Evolutionary conservation across 2,329 filamentous ascomycete species (phyloP), one percentile per base, ranked within the genome.

Genomic region (Aureobasidium leucospermi): DNA sequence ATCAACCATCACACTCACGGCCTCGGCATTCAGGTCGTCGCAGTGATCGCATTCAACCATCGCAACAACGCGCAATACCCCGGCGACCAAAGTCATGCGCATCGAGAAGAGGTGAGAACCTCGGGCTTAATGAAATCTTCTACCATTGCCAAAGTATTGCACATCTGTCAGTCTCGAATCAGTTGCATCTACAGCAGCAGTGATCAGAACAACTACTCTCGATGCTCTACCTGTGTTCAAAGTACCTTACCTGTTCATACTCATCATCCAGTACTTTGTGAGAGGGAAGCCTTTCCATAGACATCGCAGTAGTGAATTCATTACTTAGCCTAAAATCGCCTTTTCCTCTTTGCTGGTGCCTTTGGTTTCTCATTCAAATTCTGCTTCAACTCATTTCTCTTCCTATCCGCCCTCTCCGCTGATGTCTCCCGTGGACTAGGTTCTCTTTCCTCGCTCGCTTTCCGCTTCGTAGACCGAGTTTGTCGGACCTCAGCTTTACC

Each of bases 311-410:
- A n/a, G n/a, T 42, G 39, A n/a, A 46, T 32, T 36, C 9, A 3
- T 29, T 48, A 48, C 55, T 43, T 47, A 41, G 11, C 55, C 73
- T 68, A 84, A 63, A 84, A 84, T 61, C 73, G 81, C 59, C 81
- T 70, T 67, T 80, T 83, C 74, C 84, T 85, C 74, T 81, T 85
- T 16, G 68, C 73, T 9, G 77, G 75, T 56, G 74, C 78, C 63
- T 80, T 81, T 31, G 77, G 76, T 65, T 79, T 80, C 58, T 71
- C 73, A 56, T 78, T 78, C 15, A 83, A 65, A 43, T 79, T 73
- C 16, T 78, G 73, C 67, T 84, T 85, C 62, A 86, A 67, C 66
- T 83, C 80, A 52, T 79, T 75, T 11, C 83, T 74, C 64, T 79
- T 84, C 58, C 77, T 73, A 62, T 83, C 74, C 3, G 82, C 82